Base-by-base conservation (phyloP, 1,284 basidiomycete species). In the Sanghuangporus sanghuang region DNA sequence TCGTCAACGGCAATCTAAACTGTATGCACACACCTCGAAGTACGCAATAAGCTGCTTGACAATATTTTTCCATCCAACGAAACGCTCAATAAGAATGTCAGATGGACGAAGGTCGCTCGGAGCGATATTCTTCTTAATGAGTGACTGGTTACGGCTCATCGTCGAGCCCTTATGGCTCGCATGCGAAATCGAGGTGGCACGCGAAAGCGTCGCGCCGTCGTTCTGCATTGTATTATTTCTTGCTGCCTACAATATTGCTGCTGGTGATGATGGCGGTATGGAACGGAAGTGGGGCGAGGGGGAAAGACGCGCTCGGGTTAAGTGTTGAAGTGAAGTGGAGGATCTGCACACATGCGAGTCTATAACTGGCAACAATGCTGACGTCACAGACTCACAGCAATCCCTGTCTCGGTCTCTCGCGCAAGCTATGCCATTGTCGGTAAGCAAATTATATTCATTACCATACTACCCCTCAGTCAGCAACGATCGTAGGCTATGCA, bases 61-160 rank as follows among this genome's bases (percentile, higher is more conserved):
- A 73, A 98, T 97, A 59, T 86, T 87, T 78, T 96, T 96, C 94
- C 94, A 96, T 0, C 93, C 92, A 54, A 88, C 84, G 74, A 93
- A 93, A 39, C 96, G 89, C 77, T 98, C 96, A 71, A 98, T 98
- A 75, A 99, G 92, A 71, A 98, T 88, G 77, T 98, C 96, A 14
- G 93, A 95, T 0, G 96, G 96, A 65, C 89, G 86, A 65, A 98
- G 84, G 79, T 98, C 96, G 73, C 94, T 87, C 0, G 90, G 86
- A 14, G 91, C 89, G 67, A 92, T 88, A 75, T 92, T 94, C 79
- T 93, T 94, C 83, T 91, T 92, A 80, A 96, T 93, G 68, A 96
- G 85, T 2, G 87, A 89, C 77, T 94, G 90, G 67, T 83, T 86
- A 61, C 90, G 81, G 11, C 90, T 92, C 61, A 89, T 72, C 18